phyloP scores from a whole-genome alignment of 371 early-diverging fungal species.

The Rhizomucor pusillus region DNA sequence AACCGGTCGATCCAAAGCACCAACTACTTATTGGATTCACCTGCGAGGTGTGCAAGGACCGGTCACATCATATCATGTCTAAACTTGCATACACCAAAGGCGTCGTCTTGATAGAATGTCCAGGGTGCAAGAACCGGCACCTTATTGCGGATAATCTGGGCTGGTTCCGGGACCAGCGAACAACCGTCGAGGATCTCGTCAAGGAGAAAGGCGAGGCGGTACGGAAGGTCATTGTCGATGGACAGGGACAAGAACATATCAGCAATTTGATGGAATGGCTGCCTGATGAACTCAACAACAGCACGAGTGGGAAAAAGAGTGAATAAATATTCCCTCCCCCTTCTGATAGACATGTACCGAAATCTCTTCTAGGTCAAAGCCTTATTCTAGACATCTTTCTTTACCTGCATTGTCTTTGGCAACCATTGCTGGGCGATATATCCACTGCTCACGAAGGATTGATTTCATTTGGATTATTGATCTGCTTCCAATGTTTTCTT shows the following conservation, averaged over 20 bases:
- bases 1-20: conserved; percentile 40
- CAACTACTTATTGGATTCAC: conserved; percentile 89
- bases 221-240: conserved; percentile 44
- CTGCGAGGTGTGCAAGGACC: conserved; percentile 87
- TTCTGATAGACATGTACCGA: not conserved
- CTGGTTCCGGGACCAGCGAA: conserved; percentile 76
- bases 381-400: no score
- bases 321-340: not conserved
- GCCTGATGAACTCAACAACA: conserved; percentile 28
- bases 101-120: conserved; percentile 92
- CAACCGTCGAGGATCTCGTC: conserved; percentile 84
- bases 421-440: no score
- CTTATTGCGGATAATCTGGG: conserved; percentile 96
- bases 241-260: conserved; percentile 25
- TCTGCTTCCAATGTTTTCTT: no score
- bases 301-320: conserved; percentile 5
- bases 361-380: not conserved
- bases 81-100: conserved; percentile 87
- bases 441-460: no score
- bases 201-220: conserved; percentile 79
- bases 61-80: conserved; percentile 88
- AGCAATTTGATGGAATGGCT: conserved; percentile 46
- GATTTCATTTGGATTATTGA: no score
- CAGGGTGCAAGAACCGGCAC: conserved; percentile 87
- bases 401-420: no score